These are phyloP conservation scores for Davidsoniella virescens DNA, from an alignment of 2,329 filamentous ascomycete genomes.

Conservation along the genomic window DNA sequence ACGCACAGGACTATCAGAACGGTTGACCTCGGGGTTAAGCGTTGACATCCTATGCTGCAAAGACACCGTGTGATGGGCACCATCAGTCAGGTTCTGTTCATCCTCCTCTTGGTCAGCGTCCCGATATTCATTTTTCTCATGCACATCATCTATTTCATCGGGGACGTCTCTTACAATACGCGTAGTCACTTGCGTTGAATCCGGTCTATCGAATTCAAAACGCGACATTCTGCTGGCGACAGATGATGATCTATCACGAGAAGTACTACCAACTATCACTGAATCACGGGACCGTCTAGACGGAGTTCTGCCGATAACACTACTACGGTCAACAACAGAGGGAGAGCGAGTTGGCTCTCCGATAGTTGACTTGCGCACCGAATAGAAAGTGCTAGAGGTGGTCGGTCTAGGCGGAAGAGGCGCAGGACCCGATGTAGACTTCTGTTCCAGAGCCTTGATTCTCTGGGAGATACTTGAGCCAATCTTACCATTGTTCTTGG, in stretches of 20 bases:
- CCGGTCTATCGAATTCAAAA: conserved; percentile 31
- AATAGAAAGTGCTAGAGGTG: conserved; percentile 39
- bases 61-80: conserved; percentile 3
- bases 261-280: conserved; percentile 22
- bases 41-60: conserved; percentile 6
- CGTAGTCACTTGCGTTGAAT: conserved; percentile 73
- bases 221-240: conserved; percentile 39
- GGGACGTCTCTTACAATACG: conserved; percentile 56
- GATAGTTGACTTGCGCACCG: conserved; percentile 32
- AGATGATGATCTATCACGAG: conserved; percentile 34
- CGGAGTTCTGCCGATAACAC: conserved; percentile 23
- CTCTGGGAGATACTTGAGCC: conserved; percentile 85
- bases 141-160: conserved; percentile 31
- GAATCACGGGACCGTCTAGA: conserved; percentile 29
- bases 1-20: conserved; percentile 5
- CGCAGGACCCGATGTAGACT: conserved; percentile 29
- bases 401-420: conserved; percentile 20
- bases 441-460: conserved; percentile 77
- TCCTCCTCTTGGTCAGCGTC: conserved; percentile 8
- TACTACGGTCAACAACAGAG: conserved; percentile 29
- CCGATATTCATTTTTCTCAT: conserved; percentile 20
- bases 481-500: conserved; percentile 60
- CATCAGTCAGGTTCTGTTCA: conserved; percentile 9
- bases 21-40: conserved; percentile 4
- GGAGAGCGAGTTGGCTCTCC: conserved; percentile 28